A percentile compares a stretch with the other conserved stretches of the same genome.
These are phyloP conservation scores for Flaveria ramosissima DNA, from an alignment of 129 eudicot genomes.

Conservation along the genomic window DNA sequence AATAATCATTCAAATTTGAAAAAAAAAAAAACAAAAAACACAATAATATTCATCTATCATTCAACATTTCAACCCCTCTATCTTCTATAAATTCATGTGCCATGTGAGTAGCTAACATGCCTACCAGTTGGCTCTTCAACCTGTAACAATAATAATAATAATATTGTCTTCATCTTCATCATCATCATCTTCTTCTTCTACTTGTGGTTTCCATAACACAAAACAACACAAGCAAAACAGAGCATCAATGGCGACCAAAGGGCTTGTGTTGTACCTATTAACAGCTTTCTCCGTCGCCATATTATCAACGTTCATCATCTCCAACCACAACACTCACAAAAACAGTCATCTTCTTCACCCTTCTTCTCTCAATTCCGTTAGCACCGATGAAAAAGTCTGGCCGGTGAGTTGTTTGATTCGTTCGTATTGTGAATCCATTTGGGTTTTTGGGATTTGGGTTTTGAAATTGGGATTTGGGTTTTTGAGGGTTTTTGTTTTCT, in stretches of 20 bases:
- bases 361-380: constrained; percentile 21
- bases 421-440: background rate
- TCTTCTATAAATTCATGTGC: constrained; percentile 27
- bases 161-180: background rate
- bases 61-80: too few species aligned
- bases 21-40: too few species aligned
- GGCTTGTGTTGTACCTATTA: constrained; percentile 56
- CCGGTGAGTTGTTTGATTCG: constrained; percentile 54
- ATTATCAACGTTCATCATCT: constrained; percentile 51
- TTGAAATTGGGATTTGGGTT: constrained; percentile 1
- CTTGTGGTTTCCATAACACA: background rate
- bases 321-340: constrained; percentile 25
- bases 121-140: constrained; percentile 23
- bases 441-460: background rate
- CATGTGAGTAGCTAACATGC: constrained; percentile 43
- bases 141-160: background rate
- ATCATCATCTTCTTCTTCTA: background rate
- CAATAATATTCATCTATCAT: too few species aligned
- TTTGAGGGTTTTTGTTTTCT: background rate
- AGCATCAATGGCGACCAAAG: constrained; percentile 61
- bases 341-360: constrained; percentile 23
- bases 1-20: background rate
- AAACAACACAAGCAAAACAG: constrained; percentile 9
- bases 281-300: constrained; percentile 67
- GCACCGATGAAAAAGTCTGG: constrained; percentile 63